Base-by-base conservation (phyloP, 2,329 filamentous ascomycete genomes). In the Aspergillus sp. region DNA sequence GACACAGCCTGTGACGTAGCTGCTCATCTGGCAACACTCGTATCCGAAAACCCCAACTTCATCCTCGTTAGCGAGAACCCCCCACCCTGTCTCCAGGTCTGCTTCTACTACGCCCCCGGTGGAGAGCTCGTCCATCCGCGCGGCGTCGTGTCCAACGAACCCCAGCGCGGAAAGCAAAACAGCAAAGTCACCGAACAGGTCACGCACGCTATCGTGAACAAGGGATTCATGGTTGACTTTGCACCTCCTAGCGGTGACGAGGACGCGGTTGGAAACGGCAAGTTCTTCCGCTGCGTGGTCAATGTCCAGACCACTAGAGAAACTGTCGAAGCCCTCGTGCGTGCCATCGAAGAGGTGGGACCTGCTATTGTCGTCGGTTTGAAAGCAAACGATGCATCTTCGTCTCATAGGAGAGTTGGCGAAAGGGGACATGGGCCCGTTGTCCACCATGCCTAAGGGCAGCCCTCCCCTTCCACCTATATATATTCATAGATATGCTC, bases 21-120 rank as follows among this genome's bases (percentile, higher is more conserved):
- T 0, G 72, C 75, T 4, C 76, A 88, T 54, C 73, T 97, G n/a
- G 81, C 85, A 1, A 61, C 60, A 0, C 65, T 83, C 1, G 61
- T 96, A 2, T 66, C 72, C 5, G 37, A 69, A 10, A 74, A 75
- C 34, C 61, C 69, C 0, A 72, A 87, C 53, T 86, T 97, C 54
- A 70, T 79, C 12, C 73, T 95, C 11, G 79, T 95, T 3, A 87
- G 82, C 8, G 75, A 80, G 44, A 84, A 86, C 56, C 87, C 89
- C 27, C 84, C 90, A 37, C 88, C 88, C 0, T 97, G 91, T 68
- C 71, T 95, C 62, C 93, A 97, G 69, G 86, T 97, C 19, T 96
- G 91, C 72, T 97, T 97, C 66, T 95, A 95, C 65, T 90, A 87
- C 58, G 81, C 84, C 0, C 80, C 80, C 0, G 72, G 72, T 1